phyloP scores from a whole-genome alignment of 2,329 filamentous ascomycete genomes.

The Cercospora janseana region DNA sequence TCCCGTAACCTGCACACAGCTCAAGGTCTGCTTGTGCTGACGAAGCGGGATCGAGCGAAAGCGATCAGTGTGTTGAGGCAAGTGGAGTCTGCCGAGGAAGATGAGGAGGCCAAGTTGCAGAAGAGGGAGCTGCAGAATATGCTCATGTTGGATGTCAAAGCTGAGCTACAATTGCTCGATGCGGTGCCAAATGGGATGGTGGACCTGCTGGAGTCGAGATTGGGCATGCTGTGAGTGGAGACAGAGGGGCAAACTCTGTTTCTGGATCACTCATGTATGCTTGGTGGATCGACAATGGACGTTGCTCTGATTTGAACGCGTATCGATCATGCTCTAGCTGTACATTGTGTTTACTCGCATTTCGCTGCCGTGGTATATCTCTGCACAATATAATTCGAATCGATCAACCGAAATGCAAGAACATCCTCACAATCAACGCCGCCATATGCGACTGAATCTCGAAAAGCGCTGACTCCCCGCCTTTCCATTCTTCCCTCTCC shows the following conservation, averaged over 20 bases:
- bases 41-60: constrained; percentile 56
- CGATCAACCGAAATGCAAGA: background rate
- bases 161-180: constrained; percentile 64
- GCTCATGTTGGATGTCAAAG: constrained; percentile 71
- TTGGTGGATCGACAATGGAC: too few relatives aligned
- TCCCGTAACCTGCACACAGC: constrained; percentile 32
- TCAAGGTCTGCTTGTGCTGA: constrained; percentile 53
- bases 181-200: constrained; percentile 29
- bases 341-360: too few relatives aligned
- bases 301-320: background rate
- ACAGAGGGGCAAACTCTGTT: too few relatives aligned
- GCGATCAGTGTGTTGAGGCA: constrained; percentile 53
- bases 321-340: too few relatives aligned
- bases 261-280: too few relatives aligned
- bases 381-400: too few relatives aligned
- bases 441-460: constrained; percentile 37
- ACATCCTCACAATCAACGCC: background rate
- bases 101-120: constrained; percentile 18
- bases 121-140: constrained; percentile 65
- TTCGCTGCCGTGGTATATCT: constrained; percentile 5
- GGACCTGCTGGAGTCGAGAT: constrained; percentile 21
- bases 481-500: too few relatives aligned
- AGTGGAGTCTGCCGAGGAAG: background rate
- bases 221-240: background rate
- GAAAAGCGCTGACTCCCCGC: too few relatives aligned